Base-by-base conservation (phyloP, 495 filamentous ascomycete species). In the Corynascus novoguineensis region DNA sequence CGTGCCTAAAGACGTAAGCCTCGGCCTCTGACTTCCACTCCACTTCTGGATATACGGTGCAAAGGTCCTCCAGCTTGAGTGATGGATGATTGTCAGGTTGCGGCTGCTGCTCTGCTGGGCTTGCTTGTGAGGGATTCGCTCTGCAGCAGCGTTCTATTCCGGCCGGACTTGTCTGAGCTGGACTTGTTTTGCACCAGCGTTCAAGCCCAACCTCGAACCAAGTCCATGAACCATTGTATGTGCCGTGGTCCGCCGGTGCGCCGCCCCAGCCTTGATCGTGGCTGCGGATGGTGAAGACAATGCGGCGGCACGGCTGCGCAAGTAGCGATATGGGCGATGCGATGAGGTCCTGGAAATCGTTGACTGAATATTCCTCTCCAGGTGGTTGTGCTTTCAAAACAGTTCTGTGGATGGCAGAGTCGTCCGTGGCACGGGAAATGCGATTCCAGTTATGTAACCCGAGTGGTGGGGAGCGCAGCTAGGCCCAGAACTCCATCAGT, bases 171-270 rank as follows among this genome's bases (percentile, higher is more conserved):
- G 37, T 35, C 11, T 51, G 37, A 2, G 46, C 17, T 1, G 50
- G 17, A 21, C 27, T 40, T 0, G 44, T 25, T 14, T 66, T 61
- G 32, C 72, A 68, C 42, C 78, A 71, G 14, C 74, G 70, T 46
- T 82, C 79, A 17, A 79, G 58, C 0, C 84, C 83, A 4, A 74
- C 78, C 42, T 88, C 86, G 61, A 89, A 89, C 86, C 86, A 91
- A 0, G 86, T 88, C 66, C 70, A 87, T 0, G 84, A 85, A 14
- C 62, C 69, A 5, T 69, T 54, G 61, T 81, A 88, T n/a, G 76
- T 81, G 38, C 77, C 68, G 5, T 70, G 64, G 31, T 72, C 59
- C 1, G 47, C 21, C 5, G 25, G 17, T 0, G 68, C 61, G 5
- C 73, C 69, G 40, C 76, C 76, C 72, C 74, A 85, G 3, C 87